Base-by-base conservation (phyloP, 106 monocot genomes). In the Acorus calamus region DNA sequence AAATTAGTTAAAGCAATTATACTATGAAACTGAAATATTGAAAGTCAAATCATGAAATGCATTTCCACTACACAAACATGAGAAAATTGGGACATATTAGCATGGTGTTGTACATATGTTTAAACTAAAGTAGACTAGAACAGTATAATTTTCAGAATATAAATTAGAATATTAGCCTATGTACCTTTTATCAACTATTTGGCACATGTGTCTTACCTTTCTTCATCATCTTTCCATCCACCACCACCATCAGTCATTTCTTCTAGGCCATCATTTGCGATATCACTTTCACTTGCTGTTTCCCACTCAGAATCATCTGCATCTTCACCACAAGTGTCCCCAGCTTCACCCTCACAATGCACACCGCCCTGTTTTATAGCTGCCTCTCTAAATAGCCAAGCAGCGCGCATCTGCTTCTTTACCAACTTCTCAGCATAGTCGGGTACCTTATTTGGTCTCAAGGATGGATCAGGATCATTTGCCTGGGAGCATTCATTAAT, bases 381-480 rank as follows among this genome's bases (percentile, higher is more conserved):
- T n/a, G 46, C 13, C 50, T n/a, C 61, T 0, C 70, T 71, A 12
- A 84, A 89, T 46, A 89, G 72, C 41, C 80, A 57, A 3, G 63
- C 48, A 7, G 68, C 57, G 12, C 48, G 59, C 77, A 89, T 89
- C 74, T 89, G 89, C 68, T 79, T 89, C 44, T 63, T 76, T 47
- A 89, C 85, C 89, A 89, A 82, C 7, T 79, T 59, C 5, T 61
- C 77, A 3, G 71, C 85, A 28, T 74, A 72, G 62, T 82, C 82
- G 2, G 81, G 84, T 5, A 84, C 65, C 75, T 76, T 81, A 6
- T 50, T n/a, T 28, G 44, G 6, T 41, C 59, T 50, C 50, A 28
- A 28, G 28, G 28, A 28, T 28, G 28, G 28, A 28, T 28, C 28
- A 28, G 28, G 28, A 4, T 46, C 56, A 14, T 53, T 46, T 65